Base-by-base conservation (phyloP, 2,329 filamentous ascomycete species). In the Byssothecium circinans region DNA sequence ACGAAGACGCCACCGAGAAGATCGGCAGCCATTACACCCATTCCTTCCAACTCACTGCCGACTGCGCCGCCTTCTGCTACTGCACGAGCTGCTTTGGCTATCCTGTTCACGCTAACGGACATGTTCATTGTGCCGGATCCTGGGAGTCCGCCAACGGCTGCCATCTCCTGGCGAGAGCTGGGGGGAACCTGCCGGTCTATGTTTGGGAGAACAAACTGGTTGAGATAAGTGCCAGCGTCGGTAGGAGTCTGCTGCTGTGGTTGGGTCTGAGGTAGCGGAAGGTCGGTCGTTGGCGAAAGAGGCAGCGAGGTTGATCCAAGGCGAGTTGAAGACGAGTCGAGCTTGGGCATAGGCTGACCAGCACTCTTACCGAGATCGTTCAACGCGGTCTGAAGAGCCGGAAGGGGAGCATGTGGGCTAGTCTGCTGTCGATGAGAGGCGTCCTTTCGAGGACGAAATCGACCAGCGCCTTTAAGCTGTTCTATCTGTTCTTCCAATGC, bases 401-500 rank as follows among this genome's bases (percentile, higher is more conserved):
- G 68, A 15, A 70, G 60, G 5, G 66, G 58, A 39, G 67, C 66
- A 12, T 63, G 61, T 2, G 58, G 53, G 39, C 56, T 65, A 10
- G 55, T 41, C 25, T 54, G 44, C 17, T 49, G 36, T 10, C 46
- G 41, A 22, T 58, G 56, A 14, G 57, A 22, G 2, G 49, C 43
- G 2, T 59, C 56, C 40, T 60, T 65, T 23, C 57, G 61, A 20
- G 66, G 59, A 42, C 65, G 63, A 49, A 68, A 72, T 18, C 61
- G 58, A 19, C 62, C 54, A 14, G 54, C 51, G 8, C 64, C 61
- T 38, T 61, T 61, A 2, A 64, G 35, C 39, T 64, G 60, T 45
- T 68, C 65, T 20, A 72, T 68, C 11, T 62, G 57, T 37, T 78
- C 74, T 67, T 92, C 89, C 4, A 92, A 78, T 41, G 82, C 77